Conservation (phyloP, 768 basidiomycete species). For the Phanerochaete carnosa region DNA sequence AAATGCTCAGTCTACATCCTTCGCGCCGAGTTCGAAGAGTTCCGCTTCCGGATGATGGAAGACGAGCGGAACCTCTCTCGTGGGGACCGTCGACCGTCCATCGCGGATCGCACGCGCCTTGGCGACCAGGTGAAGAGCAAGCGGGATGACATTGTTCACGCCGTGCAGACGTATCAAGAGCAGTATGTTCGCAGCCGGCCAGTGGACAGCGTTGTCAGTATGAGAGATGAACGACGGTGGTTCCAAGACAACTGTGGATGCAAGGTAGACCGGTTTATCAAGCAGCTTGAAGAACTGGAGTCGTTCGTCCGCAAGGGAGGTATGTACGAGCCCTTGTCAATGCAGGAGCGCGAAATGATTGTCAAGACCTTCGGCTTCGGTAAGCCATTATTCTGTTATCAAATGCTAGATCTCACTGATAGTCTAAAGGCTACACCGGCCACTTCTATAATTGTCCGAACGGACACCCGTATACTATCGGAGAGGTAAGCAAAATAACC, state of each 20-base stretch:
- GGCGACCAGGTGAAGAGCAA: constrained; percentile 8
- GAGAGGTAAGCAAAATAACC: constrained; percentile 16
- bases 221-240: constrained; percentile 23
- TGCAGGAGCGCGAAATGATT: constrained; percentile 49
- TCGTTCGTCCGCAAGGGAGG: constrained; percentile 36
- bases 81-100: background rate
- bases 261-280: constrained; percentile 18
- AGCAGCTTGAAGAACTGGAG: constrained; percentile 45
- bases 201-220: constrained; percentile 1
- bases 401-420: background rate
- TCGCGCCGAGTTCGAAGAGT: constrained; percentile 25
- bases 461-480: constrained; percentile 28
- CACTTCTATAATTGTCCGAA: constrained; percentile 32
- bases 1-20: constrained; percentile 17
- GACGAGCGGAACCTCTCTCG: constrained; percentile 7
- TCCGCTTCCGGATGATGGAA: constrained; percentile 20
- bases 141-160: constrained; percentile 1
- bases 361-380: constrained; percentile 49
- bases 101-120: constrained; percentile 1
- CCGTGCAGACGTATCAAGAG: background rate
- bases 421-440: constrained; percentile 20
- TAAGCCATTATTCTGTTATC: constrained; percentile 20
- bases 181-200: constrained; percentile 25
- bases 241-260: constrained; percentile 22
- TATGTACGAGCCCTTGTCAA: constrained; percentile 50